Conservation (phyloP, 139 green algal species). For the Chlamydomonas sphaeroides region DNA sequence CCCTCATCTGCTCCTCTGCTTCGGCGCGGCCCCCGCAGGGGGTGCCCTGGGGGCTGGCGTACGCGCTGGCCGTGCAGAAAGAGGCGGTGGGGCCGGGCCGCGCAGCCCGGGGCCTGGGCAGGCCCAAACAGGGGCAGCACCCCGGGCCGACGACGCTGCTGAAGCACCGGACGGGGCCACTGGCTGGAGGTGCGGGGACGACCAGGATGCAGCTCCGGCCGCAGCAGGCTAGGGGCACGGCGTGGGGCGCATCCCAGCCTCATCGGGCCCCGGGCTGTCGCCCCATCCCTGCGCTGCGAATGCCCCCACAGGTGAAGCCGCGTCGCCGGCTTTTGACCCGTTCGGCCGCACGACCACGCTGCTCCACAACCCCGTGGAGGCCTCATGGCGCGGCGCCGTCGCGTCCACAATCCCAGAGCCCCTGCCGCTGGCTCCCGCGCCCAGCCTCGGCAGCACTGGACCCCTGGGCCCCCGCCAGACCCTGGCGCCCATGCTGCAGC, state of each 20-base stretch:
- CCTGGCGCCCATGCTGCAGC: too few relatives aligned
- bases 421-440: background rate
- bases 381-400: slow-evolving; percentile 37
- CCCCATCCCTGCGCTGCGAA: too few relatives aligned
- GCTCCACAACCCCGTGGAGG: slow-evolving; percentile 25
- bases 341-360: slow-evolving; percentile 41
- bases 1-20: too few relatives aligned
- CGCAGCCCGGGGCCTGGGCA: slow-evolving; percentile 3
- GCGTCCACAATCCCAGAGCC: slow-evolving; percentile 36
- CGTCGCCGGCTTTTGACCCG: slow-evolving; percentile 15
- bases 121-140: slow-evolving; percentile 35
- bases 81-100: background rate
- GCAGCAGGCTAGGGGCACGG: too few relatives aligned
- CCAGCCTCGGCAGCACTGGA: background rate
- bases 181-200: too few relatives aligned
- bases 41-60: slow-evolving; percentile 43
- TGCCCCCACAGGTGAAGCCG: background rate
- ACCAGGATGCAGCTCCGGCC: too few relatives aligned
- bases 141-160: slow-evolving; percentile 10
- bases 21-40: background rate
- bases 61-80: slow-evolving; percentile 29
- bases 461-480: too few relatives aligned
- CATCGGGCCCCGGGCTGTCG: too few relatives aligned
- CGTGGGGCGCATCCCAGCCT: too few relatives aligned
- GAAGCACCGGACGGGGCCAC: background rate